Evolutionary conservation across 768 basidiomycete genomes (phyloP).

Genomic region (Favolaschia claudopus): DNA sequence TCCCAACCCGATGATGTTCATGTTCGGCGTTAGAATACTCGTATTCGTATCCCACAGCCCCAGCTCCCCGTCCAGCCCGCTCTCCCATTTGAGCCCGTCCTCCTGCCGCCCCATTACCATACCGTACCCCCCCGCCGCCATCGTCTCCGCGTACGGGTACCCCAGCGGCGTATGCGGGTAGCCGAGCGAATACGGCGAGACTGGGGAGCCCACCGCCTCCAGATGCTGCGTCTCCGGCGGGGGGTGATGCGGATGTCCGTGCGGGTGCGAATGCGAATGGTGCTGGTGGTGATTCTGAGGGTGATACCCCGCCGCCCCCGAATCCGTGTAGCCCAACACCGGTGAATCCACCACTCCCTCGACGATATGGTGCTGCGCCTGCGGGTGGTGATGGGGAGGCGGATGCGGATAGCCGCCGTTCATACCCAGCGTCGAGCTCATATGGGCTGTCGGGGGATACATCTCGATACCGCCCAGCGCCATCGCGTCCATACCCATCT

Average conservation of each 20-base stretch:
- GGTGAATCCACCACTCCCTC: constrained; percentile 5
- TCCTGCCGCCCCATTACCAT: constrained; percentile 4
- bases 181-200: constrained; percentile 22
- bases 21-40: constrained; percentile 18
- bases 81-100: constrained; percentile 16
- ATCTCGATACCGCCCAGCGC: constrained; percentile 3
- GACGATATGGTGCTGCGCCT: constrained; percentile 3
- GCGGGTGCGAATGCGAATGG: neutral
- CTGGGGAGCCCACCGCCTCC: constrained; percentile 2
- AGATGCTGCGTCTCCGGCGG: neutral
- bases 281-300: neutral
- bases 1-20: constrained; percentile 22
- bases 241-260: neutral
- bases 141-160: constrained; percentile 22
- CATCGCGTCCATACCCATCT: constrained; percentile 22
- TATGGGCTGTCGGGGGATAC: no score
- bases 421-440: no score
- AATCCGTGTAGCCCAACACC: constrained; percentile 3
- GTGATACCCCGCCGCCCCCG: constrained; percentile 11
- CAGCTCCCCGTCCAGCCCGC: constrained; percentile 18
- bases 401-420: constrained; percentile 26
- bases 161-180: constrained; percentile 23
- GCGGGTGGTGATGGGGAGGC: constrained; percentile 20
- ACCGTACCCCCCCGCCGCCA: constrained; percentile 5
- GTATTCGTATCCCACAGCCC: constrained; percentile 13